Conservation (phyloP, 2,329 filamentous ascomycete species). For the Nigrospora osmanthi region DNA sequence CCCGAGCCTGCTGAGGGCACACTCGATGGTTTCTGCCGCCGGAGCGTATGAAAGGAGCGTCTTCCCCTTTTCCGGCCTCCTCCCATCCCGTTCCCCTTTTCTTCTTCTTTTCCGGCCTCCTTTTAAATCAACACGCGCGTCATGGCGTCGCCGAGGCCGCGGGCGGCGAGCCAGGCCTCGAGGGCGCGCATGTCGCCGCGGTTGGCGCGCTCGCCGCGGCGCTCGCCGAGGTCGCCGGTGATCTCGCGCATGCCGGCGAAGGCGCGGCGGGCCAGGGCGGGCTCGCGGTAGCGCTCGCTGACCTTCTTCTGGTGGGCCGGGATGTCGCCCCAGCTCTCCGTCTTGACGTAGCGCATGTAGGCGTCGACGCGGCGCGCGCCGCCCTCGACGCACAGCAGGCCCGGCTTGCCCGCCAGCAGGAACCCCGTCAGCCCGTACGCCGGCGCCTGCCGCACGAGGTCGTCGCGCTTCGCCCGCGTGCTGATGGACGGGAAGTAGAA, state of each 20-base stretch:
- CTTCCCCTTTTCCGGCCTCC: too few relatives aligned
- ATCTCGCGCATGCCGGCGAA: constrained; percentile 52
- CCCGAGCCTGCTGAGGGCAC: too few relatives aligned
- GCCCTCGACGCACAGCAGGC: constrained; percentile 44
- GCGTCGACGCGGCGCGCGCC: constrained; percentile 38
- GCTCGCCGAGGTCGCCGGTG: constrained; percentile 39
- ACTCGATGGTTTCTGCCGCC: too few relatives aligned
- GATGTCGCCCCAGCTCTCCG: constrained; percentile 55
- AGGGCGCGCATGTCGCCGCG: constrained; percentile 45
- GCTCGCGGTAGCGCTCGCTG: constrained; percentile 44
- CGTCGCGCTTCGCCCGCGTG: constrained; percentile 49
- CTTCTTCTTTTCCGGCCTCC: too few relatives aligned
- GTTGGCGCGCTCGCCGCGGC: constrained; percentile 39
- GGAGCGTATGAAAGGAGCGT: too few relatives aligned
- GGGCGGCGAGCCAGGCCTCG: constrained; percentile 38
- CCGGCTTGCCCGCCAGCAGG: constrained; percentile 52
- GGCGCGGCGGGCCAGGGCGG: constrained; percentile 21
- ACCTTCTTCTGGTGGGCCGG: constrained; percentile 56
- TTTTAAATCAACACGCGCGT: constrained; percentile 27
- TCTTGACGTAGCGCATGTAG: constrained; percentile 58
- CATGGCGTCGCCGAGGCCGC: constrained; percentile 35
- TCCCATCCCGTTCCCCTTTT: too few relatives aligned
- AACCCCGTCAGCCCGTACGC: constrained; percentile 48
- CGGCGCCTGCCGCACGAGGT: constrained; percentile 46
- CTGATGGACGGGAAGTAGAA: constrained; percentile 57